Evolutionary conservation across 2,329 filamentous ascomycete species (phyloP).

Genomic region (Madurella fahalii): DNA sequence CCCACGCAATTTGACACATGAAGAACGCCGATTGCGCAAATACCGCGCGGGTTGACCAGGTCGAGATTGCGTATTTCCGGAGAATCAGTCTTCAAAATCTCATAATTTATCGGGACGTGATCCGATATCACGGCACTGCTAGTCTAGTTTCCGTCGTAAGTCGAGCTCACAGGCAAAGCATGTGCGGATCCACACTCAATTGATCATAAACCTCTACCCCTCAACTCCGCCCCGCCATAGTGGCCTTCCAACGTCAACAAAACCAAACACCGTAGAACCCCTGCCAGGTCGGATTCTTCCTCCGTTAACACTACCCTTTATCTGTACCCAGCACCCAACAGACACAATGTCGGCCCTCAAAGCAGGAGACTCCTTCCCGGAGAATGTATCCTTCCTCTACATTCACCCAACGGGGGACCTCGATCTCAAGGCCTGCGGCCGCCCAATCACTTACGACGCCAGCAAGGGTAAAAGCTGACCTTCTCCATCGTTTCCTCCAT

Average conservation of each 20-base stretch:
- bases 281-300: neutral
- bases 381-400: conserved; percentile 78
- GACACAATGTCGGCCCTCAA: conserved; percentile 59
- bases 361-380: conserved; percentile 78
- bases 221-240: conserved; percentile 5
- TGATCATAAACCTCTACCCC: neutral
- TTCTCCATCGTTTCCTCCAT: neutral
- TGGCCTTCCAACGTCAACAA: neutral
- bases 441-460: conserved; percentile 73
- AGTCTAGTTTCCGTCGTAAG: too few relatives aligned
- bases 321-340: neutral
- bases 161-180: too few relatives aligned
- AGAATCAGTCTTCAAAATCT: too few relatives aligned
- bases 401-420: conserved; percentile 70
- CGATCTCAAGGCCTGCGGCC: conserved; percentile 70
- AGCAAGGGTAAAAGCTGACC: conserved; percentile 55
- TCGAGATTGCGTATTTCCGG: too few relatives aligned
- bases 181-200: too few relatives aligned
- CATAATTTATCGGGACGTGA: too few relatives aligned
- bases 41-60: too few relatives aligned
- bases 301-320: neutral
- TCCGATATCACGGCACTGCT: too few relatives aligned
- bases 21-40: too few relatives aligned
- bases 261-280: neutral
- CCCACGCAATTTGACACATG: too few relatives aligned